Conservation (phyloP, 768 basidiomycete genomes). For the Strobilomyces dryophilus region DNA sequence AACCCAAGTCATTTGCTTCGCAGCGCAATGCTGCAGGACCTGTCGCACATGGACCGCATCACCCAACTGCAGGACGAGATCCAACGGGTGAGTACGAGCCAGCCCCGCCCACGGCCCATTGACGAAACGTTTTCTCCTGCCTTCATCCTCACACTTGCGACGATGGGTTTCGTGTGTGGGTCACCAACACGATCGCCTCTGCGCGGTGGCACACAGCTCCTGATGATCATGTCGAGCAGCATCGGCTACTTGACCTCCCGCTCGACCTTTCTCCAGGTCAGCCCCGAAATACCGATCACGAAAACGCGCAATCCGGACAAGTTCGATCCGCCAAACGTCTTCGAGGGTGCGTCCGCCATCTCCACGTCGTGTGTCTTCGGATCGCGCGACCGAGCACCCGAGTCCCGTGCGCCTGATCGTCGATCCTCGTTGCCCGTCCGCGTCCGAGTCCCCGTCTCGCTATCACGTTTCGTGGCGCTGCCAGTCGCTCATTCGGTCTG, state of each 20-base stretch:
- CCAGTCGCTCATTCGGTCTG: neutral
- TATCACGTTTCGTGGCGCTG: neutral
- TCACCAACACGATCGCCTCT: neutral
- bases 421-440: neutral
- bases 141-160: neutral
- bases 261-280: constrained; percentile 75
- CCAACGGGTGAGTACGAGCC: constrained; percentile 55
- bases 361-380: neutral
- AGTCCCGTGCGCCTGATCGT: neutral
- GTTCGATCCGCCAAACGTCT: constrained; percentile 66
- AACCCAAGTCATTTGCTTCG: constrained; percentile 8
- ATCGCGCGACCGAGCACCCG: neutral
- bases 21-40: constrained; percentile 89
- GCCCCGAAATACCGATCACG: constrained; percentile 76
- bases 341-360: constrained; percentile 51
- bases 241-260: constrained; percentile 76
- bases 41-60: constrained; percentile 93
- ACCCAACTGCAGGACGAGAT: constrained; percentile 95
- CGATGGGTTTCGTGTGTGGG: neutral
- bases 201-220: constrained; percentile 47
- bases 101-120: neutral
- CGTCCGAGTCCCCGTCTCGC: neutral
- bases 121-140: neutral
- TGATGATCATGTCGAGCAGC: constrained; percentile 83
- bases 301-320: constrained; percentile 72